Base-by-base conservation (phyloP, 2,329 filamentous ascomycete genomes). In the Colletotrichum tamarilloi region DNA sequence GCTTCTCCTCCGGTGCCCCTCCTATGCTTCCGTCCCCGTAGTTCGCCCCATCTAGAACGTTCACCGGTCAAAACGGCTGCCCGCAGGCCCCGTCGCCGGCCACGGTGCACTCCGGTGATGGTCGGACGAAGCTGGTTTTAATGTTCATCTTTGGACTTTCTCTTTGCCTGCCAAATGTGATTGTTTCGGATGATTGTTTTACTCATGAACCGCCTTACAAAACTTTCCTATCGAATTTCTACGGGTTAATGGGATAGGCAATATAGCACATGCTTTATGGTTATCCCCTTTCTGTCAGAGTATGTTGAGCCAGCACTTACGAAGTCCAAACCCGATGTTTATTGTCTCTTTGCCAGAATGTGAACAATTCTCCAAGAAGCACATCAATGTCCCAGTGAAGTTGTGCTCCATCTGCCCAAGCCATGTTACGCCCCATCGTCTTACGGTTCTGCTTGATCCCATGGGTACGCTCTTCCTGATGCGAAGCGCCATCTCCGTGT, bases 31-130 rank as follows among this genome's bases (percentile, higher is more conserved):
- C 28, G 26, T 52, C 6, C 67, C 67, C 19, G 42, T 49, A n/a
- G 42, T 49, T 8, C 67, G 55, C 53, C 55, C 55, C 59, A 26
- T 38, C 14, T 16, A 32, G 16, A 56, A 73, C 70, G 67, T 73
- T 65, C 55, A 70, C 70, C 70, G 70, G 32, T 57, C 26, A 28
- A 32, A 72, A 58, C 38, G 53, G 58, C 28, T 32, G 24, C 52
- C 22, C 16, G 49, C 16, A 28, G 2, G 30, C 26, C 30, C 66
- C 66, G 55, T 60, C 24, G n/a, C 55, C 19, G 70, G 22, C 67
- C 32, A 38, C 16, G 46, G 55, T 70, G 67, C 62, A 22, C 30
- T n/a, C 66, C 60, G 55, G 38, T 59, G 70, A 60, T 46, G 30
- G 14, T 28, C 56, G 32, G 67, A 28, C 7, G 26, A 56, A 52